Evolutionary conservation across 2,329 filamentous ascomycete genomes (phyloP).

Genomic region (Penicillium sp.): DNA sequence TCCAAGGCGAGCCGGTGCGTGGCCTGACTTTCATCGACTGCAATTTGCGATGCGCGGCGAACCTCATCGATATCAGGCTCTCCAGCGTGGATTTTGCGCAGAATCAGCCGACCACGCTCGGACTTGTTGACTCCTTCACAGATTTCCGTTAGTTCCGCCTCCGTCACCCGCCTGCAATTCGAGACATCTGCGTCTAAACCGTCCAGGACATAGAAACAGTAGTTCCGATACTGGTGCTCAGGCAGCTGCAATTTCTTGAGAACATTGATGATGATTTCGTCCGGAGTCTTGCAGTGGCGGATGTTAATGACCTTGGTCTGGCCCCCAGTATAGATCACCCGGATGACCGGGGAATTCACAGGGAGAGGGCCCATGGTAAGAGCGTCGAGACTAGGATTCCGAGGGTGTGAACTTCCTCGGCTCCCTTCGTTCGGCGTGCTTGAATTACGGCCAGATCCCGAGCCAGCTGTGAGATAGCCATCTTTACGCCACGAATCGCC

Average conservation of each 20-base stretch:
- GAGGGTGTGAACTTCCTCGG: slow-evolving; percentile 65
- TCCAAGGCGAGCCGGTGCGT: slow-evolving; percentile 60
- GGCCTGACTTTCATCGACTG: slow-evolving; percentile 77
- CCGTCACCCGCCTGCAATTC: slow-evolving; percentile 75
- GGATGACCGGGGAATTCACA: slow-evolving; percentile 79
- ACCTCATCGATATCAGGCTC: slow-evolving; percentile 85
- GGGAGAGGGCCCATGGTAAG: slow-evolving; percentile 82
- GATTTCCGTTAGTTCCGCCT: slow-evolving; percentile 83
- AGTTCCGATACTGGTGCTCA: slow-evolving; percentile 87
- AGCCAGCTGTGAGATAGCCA: slow-evolving; percentile 55
- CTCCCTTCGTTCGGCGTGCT: slow-evolving; percentile 62
- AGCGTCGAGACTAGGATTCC: slow-evolving; percentile 78
- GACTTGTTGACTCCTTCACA: slow-evolving; percentile 80
- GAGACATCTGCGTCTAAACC: slow-evolving; percentile 77
- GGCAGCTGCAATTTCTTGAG: slow-evolving; percentile 81
- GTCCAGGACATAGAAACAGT: slow-evolving; percentile 91
- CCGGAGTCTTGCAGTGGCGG: slow-evolving; percentile 81
- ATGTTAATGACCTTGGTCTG: slow-evolving; percentile 93
- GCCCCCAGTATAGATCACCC: slow-evolving; percentile 87
- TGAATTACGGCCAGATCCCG: slow-evolving; percentile 52
- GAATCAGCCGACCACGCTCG: slow-evolving; percentile 83
- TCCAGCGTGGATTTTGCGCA: slow-evolving; percentile 86
- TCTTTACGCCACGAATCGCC: slow-evolving; percentile 45
- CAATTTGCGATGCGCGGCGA: slow-evolving; percentile 80
- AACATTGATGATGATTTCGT: slow-evolving; percentile 87